Evolutionary conservation across 192 early-diverging fungal genomes (phyloP), one percentile per base, ranked within the genome.

Genomic region (Coemansia sp.): DNA sequence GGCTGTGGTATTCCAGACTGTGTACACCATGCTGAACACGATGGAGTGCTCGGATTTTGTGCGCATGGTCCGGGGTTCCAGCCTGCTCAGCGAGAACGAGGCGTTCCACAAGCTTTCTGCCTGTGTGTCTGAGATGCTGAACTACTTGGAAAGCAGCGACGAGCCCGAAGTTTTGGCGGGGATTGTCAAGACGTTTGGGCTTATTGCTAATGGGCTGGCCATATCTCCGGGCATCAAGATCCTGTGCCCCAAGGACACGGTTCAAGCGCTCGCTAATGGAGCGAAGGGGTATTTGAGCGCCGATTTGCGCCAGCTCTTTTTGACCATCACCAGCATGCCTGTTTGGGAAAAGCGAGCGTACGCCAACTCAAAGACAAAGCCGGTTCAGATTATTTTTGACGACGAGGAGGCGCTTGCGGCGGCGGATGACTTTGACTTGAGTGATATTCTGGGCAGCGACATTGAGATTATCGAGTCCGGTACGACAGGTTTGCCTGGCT

Each of bases 11-110:
- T 75, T 75, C 27, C 45, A 53, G 29, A 57, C 65, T 2, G 65
- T 75, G 15, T 75, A 68, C 39, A 37, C 49, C 32, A 75, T 75
- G 71, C 71, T 75, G 1, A 75, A 67, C 33, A 62, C 71, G 34
- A 30, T 62, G 41, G 64, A 67, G 37, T 74, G 66, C 58, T 53
- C 56, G 18, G 51, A 50, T 34, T 65, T 63, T 56, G 70, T 74
- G 17, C 63, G 46, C 21, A 53, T 58, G 47, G 64, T 46, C 36
- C 67, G 67, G 48, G 42, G 35, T 33, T 60, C 56, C 39, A 48
- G 19, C 4, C 35, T 33, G 11, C 39, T 74, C 21, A 58, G 60
- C 39, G 70, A 74, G 70, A 36, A 43, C 29, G 64, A 74, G 42
- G 55, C 70, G 14, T 59, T 74, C 42, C 60, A 67, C 37, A 50